Evolutionary conservation across 2,329 filamentous ascomycete species (phyloP).

Genomic region (Calonectria pseudoturangicola): DNA sequence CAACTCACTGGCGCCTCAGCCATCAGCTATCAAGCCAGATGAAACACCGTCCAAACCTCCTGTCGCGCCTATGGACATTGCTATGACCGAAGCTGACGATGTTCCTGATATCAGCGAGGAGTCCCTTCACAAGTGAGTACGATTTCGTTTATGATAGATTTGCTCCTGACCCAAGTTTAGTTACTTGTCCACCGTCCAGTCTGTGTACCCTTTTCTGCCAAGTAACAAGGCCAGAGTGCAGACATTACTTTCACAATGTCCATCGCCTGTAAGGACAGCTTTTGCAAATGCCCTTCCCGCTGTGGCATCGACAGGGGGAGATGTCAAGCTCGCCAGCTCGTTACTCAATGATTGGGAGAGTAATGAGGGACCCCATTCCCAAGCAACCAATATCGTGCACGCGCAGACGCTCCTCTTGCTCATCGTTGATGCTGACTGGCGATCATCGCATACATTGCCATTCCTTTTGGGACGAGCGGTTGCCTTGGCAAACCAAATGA

Average conservation of each 20-base stretch:
- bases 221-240: conserved; percentile 73
- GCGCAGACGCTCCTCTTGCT: conserved; percentile 81
- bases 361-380: conserved; percentile 60
- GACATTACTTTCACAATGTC: conserved; percentile 73
- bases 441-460: conserved; percentile 66
- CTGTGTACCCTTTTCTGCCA: conserved; percentile 80
- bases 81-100: conserved; percentile 59
- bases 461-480: conserved; percentile 79
- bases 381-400: conserved; percentile 72
- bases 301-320: conserved; percentile 61
- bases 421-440: conserved; percentile 77
- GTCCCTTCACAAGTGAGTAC: conserved; percentile 67
- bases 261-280: conserved; percentile 74
- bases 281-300: conserved; percentile 80
- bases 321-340: conserved; percentile 66
- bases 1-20: conserved; percentile 68
- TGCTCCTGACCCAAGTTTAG: conserved; percentile 58
- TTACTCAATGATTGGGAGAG: conserved; percentile 73
- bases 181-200: conserved; percentile 80
- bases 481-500: conserved; percentile 79
- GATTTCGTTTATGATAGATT: neutral
- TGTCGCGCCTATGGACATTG: conserved; percentile 59
- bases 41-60: conserved; percentile 61
- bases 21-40: conserved; percentile 62
- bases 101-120: conserved; percentile 65